Evolutionary conservation across 257 asterid species (phyloP).

Genomic region (Lithospermum erythrorhizon): DNA sequence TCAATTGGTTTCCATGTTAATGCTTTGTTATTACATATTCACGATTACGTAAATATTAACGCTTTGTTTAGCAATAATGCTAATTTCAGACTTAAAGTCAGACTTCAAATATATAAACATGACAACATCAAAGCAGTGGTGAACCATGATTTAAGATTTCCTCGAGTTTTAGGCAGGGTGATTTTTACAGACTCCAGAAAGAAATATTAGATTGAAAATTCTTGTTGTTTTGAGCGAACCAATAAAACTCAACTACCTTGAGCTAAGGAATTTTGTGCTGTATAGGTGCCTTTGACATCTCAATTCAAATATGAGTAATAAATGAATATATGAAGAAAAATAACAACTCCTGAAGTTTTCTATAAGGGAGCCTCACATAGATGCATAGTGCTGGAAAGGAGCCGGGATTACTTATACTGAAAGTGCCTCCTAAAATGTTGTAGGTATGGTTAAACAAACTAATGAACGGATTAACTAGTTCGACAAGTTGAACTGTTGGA

Average conservation of each 20-base stretch:
- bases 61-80: background rate
- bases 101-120: background rate
- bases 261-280: background rate
- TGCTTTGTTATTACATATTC: background rate
- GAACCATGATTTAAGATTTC: too few relatives aligned
- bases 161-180: too few relatives aligned
- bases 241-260: background rate
- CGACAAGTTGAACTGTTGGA: background rate
- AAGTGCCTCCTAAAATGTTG: background rate
- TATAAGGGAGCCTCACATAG: too few relatives aligned
- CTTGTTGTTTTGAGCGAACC: background rate
- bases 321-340: background rate
- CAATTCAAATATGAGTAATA: background rate
- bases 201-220: background rate
- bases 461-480: background rate
- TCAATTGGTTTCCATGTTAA: background rate
- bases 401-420: too few relatives aligned
- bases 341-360: too few relatives aligned
- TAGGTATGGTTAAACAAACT: background rate
- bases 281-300: background rate
- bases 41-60: too few relatives aligned
- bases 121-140: background rate
- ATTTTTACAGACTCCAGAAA: too few relatives aligned
- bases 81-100: background rate
- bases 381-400: too few relatives aligned